phyloP scores from a whole-genome alignment of 2,329 filamentous ascomycete species.

The Neofusicoccum laricinum region DNA sequence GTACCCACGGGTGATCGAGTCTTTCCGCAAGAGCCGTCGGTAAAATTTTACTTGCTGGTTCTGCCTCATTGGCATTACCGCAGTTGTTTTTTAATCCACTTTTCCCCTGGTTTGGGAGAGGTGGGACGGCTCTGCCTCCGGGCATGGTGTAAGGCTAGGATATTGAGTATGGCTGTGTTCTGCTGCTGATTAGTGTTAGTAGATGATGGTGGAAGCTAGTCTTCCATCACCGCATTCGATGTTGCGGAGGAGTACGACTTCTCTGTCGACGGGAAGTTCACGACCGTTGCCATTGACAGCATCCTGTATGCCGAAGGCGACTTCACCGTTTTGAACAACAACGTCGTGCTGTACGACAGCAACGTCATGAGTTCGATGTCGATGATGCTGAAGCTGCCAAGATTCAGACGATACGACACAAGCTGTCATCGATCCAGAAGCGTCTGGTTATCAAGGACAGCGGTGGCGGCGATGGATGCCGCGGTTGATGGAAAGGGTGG shows the following conservation, averaged over 20 bases:
- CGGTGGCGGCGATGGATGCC: constrained; percentile 51
- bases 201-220: constrained; percentile 29
- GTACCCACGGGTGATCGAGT: too few relatives aligned
- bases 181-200: too few relatives aligned
- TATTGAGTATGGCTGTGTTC: too few relatives aligned
- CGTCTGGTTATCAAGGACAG: constrained; percentile 53
- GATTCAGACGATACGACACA: constrained; percentile 37
- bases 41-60: too few relatives aligned
- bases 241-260: constrained; percentile 56
- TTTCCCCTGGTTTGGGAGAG: too few relatives aligned
- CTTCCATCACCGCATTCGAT: constrained; percentile 54
- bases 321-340: constrained; percentile 53
- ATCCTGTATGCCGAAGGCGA: constrained; percentile 55
- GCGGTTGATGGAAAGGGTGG: constrained; percentile 47
- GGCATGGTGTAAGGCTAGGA: too few relatives aligned
- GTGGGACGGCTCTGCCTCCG: too few relatives aligned
- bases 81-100: too few relatives aligned
- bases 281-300: constrained; percentile 54
- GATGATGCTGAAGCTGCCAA: constrained; percentile 56
- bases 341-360: constrained; percentile 53
- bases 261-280: constrained; percentile 50
- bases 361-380: constrained; percentile 58
- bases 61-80: too few relatives aligned
- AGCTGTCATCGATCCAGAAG: constrained; percentile 43
- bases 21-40: too few relatives aligned